Evolutionary conservation across 164 flowering plant species (phyloP), one percentile per base, ranked within the genome.

Genomic region (Malania oleifera): DNA sequence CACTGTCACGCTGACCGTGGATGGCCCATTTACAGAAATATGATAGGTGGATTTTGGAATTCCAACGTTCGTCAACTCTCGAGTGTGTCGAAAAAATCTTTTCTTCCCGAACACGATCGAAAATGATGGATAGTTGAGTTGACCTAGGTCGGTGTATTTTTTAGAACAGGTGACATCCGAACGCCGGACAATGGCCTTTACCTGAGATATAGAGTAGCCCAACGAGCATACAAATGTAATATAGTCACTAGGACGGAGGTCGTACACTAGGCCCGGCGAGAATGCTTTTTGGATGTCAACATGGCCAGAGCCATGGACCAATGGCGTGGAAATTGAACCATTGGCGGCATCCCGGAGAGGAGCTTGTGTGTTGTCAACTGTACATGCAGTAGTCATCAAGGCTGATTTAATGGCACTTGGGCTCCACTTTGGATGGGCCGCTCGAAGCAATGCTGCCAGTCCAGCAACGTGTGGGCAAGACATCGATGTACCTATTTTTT

Each of bases 391-490:
- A 38, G 98, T 91, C 89, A 91, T 88, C 34, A 91, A 80, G 0
- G 98, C 98, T 0, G 96, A 89, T 58, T 85, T 89, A 64, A 91
- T 87, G 0, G 92, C 92, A 43, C 91, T 84, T 10, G 98, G 87
- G 54, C 96, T 91, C 98, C 98, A 91, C 4, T 71, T 70, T 0
- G 92, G 95, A 59, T 91, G 95, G 6, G 92, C 96, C 6, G 92
- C 95, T 61, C 85, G 89, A n/a, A 91, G 70, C 68, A 91, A 54
- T 3, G 91, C 98, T 0, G 96, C 98, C 7, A 89, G 45, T 0
- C 98, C 98, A 53, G 89, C 83, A 23, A 91, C 76, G 69, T 91
- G 98, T 1, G 98, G 96, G 63, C 95, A 86, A 0, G 98, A 89
- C 98, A 91, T 89, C 1, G 98, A 91, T 51, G 98, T 89, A 39